phyloP scores from a whole-genome alignment of 2,329 filamentous ascomycete species.

The Mollisia scopiformis region DNA sequence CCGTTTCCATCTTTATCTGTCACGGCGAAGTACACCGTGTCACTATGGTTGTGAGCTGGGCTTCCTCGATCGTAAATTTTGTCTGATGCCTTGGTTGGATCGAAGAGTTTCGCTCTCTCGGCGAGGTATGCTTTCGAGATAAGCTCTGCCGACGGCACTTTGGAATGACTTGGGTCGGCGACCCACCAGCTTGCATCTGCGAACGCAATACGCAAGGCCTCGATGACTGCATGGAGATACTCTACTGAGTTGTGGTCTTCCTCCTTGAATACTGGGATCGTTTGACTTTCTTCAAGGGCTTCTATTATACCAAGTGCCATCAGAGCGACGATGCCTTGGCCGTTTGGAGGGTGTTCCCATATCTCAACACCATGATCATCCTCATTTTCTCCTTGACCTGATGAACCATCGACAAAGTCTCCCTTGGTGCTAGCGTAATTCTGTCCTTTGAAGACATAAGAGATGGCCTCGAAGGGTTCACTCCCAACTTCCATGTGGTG shows the following conservation, averaged over 20 bases:
- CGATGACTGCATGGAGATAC: slow-evolving; percentile 86
- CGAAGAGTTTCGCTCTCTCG: slow-evolving; percentile 64
- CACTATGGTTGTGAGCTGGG: slow-evolving; percentile 81
- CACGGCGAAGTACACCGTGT: slow-evolving; percentile 93
- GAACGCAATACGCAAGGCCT: slow-evolving; percentile 86
- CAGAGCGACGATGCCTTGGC: slow-evolving; percentile 91
- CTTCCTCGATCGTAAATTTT: slow-evolving; percentile 70
- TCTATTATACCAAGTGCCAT: slow-evolving; percentile 94
- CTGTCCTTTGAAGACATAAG: slow-evolving; percentile 75
- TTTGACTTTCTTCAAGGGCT: slow-evolving; percentile 75
- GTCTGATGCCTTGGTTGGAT: slow-evolving; percentile 61
- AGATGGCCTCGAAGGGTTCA: slow-evolving; percentile 84
- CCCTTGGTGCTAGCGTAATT: slow-evolving; percentile 51
- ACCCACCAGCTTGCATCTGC: slow-evolving; percentile 91
- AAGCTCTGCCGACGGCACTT: slow-evolving; percentile 71
- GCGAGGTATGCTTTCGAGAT: slow-evolving; percentile 76
- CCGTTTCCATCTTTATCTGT: slow-evolving; percentile 85
- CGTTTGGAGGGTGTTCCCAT: slow-evolving; percentile 97
- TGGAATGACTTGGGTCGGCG: slow-evolving; percentile 74
- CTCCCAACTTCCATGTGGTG: slow-evolving; percentile 74
- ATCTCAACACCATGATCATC: slow-evolving; percentile 69
- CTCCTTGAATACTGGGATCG: slow-evolving; percentile 70
- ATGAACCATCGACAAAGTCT: slow-evolving; percentile 44
- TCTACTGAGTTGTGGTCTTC: slow-evolving; percentile 80
- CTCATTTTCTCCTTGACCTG: slow-evolving; percentile 40